phyloP scores from a whole-genome alignment of 345 rosid species.

The Syzygium jambos region DNA sequence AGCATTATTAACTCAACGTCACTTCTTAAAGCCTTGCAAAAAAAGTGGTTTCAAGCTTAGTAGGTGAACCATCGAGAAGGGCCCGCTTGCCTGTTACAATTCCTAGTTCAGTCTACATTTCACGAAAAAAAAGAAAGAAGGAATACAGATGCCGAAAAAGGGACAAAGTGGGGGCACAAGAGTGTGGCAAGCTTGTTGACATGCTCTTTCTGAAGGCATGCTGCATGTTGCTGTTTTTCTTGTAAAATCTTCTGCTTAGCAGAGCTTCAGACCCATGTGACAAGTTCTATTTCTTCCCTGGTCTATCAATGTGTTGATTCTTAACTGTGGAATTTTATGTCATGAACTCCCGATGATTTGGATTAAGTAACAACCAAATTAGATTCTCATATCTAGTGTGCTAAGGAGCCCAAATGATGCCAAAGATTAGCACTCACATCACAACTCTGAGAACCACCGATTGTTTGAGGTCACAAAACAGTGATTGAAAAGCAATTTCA shows the following conservation, averaged over 20 bases:
- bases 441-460: neutral
- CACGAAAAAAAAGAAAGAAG: neutral
- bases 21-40: neutral
- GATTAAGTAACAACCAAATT: neutral
- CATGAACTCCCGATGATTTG: neutral
- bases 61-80: neutral
- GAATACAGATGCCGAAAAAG: neutral
- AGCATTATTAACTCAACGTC: neutral
- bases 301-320: neutral
- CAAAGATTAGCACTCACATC: neutral
- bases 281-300: neutral
- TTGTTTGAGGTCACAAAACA: neutral
- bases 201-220: neutral
- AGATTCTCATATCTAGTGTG: neutral
- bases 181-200: neutral
- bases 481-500: neutral
- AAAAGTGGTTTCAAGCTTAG: neutral
- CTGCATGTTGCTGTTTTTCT: neutral
- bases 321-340: neutral
- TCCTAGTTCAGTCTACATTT: neutral
- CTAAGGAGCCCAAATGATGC: neutral
- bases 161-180: neutral
- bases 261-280: neutral
- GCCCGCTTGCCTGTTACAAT: neutral
- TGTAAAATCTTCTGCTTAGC: neutral